Evolutionary conservation across 495 filamentous ascomycete genomes (phyloP), one percentile per base, ranked within the genome.

Genomic region (Aspergillus ostianus): DNA sequence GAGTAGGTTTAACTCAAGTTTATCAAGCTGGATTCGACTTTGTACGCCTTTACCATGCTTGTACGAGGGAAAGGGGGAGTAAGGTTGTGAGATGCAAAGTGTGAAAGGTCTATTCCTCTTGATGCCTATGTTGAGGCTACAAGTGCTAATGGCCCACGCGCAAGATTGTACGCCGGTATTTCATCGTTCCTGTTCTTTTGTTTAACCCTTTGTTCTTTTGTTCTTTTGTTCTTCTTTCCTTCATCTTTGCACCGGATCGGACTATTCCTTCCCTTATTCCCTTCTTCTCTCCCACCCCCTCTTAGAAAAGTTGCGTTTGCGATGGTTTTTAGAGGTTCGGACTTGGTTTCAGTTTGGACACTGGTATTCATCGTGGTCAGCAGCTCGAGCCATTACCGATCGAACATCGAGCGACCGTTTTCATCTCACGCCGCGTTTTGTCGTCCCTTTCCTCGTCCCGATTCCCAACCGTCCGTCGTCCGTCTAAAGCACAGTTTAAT

Each of bases 1-100:
- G 94, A 98, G 84, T 96, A 89, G 73, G 69, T 77, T 41, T 15
- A 45, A 61, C 62, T 68, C 66, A 58, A 55, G 57, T 55, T 51
- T 21, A 53, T 56, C 50, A 54, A 52, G 23, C 36, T 10, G 36
- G 36, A 41, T 17, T 41, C 13, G 8, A 32, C 13, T 41, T 41
- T 15, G 15, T 13, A 15, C 36, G 36, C 36, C 36, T 41, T 41
- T 13, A 41, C 36, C 12, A 41, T 17, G 36, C 36, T 41, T 15
- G 36, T 41, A 10, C 36, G 13, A 41, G 36, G 36, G 36, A 15
- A 41, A 13, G 4, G 4, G 36, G 15, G 36, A 41, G 36, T 41
- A 13, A 41, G 13, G 13, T 13, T 41, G 36, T 41, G 36, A 41
- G 36, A 41, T 41, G 36, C 15, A 41, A 41, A 41, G 0, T 12